phyloP scores from a whole-genome alignment of 345 rosid genomes.

The Corchorus capsularis region DNA sequence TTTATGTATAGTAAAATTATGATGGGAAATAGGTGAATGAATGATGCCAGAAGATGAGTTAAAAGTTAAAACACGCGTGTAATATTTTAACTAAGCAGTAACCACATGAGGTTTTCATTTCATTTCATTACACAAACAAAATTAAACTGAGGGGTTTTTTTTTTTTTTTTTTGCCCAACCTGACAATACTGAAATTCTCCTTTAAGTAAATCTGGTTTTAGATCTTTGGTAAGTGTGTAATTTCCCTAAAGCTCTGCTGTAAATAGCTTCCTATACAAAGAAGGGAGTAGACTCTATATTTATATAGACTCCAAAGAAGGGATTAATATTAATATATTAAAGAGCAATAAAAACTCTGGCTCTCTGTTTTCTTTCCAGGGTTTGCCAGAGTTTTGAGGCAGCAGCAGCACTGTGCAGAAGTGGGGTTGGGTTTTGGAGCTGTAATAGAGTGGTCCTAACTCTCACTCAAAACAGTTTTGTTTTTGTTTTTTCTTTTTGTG shows the following conservation, averaged over 20 bases:
- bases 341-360: not conserved
- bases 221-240: conserved; percentile 1
- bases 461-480: not conserved
- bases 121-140: not conserved
- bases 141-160: not conserved
- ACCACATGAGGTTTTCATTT: conserved; percentile 8
- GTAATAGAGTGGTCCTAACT: not conserved
- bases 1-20: not conserved
- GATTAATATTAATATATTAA: not conserved
- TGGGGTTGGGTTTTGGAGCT: not conserved
- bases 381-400: conserved; percentile 5
- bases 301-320: not conserved
- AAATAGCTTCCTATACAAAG: not conserved
- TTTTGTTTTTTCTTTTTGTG: too few species aligned
- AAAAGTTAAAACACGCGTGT: conserved; percentile 17
- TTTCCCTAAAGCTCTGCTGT: not conserved
- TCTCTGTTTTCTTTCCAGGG: not conserved
- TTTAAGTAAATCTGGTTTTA: not conserved
- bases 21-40: not conserved
- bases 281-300: too few species aligned
- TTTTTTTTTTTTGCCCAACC: not conserved
- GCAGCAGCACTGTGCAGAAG: not conserved
- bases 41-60: conserved; percentile 20
- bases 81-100: conserved; percentile 4
- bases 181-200: not conserved